These are phyloP conservation scores for Hygrocybe coccinea DNA, from an alignment of 768 basidiomycete species.

Conservation along the genomic window DNA sequence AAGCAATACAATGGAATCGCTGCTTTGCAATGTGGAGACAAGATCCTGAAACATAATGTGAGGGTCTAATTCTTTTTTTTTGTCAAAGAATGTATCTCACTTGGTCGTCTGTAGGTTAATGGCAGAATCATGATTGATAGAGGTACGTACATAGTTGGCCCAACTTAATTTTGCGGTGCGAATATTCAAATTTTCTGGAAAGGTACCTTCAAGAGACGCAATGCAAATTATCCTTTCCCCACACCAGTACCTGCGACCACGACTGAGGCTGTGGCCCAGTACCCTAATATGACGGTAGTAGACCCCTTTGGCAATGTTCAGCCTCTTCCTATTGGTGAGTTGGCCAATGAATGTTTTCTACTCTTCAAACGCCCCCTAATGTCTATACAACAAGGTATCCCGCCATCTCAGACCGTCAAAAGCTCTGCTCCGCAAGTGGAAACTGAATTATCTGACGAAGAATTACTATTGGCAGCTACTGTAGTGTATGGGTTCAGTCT, in stretches of 20 bases:
- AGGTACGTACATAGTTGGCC: slow-evolving; percentile 30
- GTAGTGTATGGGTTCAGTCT: slow-evolving; percentile 58
- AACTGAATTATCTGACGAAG: slow-evolving; percentile 43
- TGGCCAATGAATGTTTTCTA: not conserved
- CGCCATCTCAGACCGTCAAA: not conserved
- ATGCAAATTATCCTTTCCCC: slow-evolving; percentile 48
- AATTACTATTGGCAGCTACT: slow-evolving; percentile 51
- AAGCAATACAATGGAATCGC: slow-evolving; percentile 52
- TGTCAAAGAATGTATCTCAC: not conserved
- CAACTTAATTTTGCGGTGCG: too few species aligned
- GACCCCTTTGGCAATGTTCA: not conserved
- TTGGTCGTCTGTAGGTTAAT: slow-evolving; percentile 35
- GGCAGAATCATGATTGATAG: slow-evolving; percentile 61
- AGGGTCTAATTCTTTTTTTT: slow-evolving; percentile 14
- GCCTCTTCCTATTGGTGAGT: not conserved
- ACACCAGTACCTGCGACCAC: slow-evolving; percentile 19
- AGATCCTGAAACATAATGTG: slow-evolving; percentile 48
- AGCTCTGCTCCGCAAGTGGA: not conserved
- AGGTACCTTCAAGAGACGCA: slow-evolving; percentile 49
- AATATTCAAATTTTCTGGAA: not conserved
- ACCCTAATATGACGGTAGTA: not conserved
- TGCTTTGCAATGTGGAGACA: slow-evolving; percentile 28
- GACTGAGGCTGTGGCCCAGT: slow-evolving; percentile 15
- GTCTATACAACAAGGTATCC: not conserved
- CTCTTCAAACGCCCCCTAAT: not conserved